Evolutionary conservation across 2,329 filamentous ascomycete species (phyloP).

Genomic region (Trichoderma pleuroti): DNA sequence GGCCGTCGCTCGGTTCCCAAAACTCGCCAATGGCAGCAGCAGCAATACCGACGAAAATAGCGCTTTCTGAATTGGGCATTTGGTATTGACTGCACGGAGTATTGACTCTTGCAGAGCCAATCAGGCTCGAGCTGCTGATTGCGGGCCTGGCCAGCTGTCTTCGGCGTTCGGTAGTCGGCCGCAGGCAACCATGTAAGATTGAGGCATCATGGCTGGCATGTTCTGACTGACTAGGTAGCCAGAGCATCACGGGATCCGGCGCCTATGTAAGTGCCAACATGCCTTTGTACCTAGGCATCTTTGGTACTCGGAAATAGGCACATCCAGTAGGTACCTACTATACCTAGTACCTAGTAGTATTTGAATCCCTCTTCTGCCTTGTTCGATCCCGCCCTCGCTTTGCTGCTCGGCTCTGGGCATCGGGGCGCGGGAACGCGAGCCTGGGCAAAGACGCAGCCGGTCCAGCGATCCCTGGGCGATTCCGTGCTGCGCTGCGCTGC

Average conservation of each 20-base stretch:
- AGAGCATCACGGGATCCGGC: neutral
- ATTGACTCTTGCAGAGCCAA: neutral
- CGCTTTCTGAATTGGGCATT: neutral
- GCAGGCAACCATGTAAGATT: neutral
- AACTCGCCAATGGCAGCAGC: neutral
- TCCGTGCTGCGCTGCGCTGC: no score
- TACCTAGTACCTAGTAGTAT: neutral
- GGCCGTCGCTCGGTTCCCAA: neutral
- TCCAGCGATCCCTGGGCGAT: neutral
- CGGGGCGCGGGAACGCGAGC: neutral
- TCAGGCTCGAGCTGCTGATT: neutral
- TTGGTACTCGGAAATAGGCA: neutral
- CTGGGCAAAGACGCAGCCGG: neutral
- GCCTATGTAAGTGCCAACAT: neutral
- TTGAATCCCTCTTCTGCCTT: neutral
- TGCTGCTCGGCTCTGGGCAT: neutral
- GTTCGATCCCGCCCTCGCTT: neutral
- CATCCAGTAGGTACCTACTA: no score
- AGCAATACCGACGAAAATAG: neutral
- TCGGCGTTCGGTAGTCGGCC: slow-evolving; percentile 5
- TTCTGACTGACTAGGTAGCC: neutral
- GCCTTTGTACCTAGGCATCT: no score
- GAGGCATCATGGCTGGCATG: no score
- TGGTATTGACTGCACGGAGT: neutral
- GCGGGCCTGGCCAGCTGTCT: neutral